A percentile compares a stretch with the other conserved stretches of the same genome.
Evolutionary conservation across 352 stramenopile genomes (phyloP).

Genomic region (Globisporangium sylvaticum): DNA sequence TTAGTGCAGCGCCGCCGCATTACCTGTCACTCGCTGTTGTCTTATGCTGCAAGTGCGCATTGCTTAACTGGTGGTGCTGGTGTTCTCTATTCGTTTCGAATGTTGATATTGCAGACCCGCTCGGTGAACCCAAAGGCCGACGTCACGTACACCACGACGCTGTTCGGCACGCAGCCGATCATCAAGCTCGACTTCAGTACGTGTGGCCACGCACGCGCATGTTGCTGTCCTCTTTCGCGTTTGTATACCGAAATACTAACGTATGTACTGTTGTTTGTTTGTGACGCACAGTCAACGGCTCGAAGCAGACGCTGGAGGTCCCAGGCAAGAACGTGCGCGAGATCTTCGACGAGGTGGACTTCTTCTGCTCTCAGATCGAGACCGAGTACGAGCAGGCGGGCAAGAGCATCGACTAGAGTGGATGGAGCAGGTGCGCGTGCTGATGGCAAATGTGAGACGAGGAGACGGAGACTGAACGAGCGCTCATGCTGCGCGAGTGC

Average conservation of each 20-base stretch:
- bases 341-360: conserved; percentile 84
- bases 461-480: neutral
- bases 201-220: too few species aligned
- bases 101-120: conserved; percentile 41
- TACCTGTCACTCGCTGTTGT: neutral
- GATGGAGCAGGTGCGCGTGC: neutral
- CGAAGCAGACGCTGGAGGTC: conserved; percentile 65
- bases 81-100: neutral
- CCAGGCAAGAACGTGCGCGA: conserved; percentile 72
- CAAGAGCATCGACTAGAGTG: conserved; percentile 79
- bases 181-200: conserved; percentile 86
- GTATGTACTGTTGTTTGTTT: conserved; percentile 3
- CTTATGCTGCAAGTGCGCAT: neutral
- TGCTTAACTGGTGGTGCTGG: neutral
- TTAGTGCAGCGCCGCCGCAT: conserved; percentile 15
- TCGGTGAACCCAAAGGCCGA: conserved; percentile 79
- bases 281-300: conserved; percentile 58
- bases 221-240: too few species aligned
- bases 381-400: conserved; percentile 79
- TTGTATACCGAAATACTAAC: too few species aligned
- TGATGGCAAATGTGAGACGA: neutral
- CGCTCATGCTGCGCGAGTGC: neutral
- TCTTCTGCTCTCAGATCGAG: conserved; percentile 84
- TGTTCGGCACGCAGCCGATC: conserved; percentile 46
- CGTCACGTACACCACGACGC: conserved; percentile 50